Conservation (phyloP, 176 grass and related monocot genomes). For the Saccharum spontaneum region DNA sequence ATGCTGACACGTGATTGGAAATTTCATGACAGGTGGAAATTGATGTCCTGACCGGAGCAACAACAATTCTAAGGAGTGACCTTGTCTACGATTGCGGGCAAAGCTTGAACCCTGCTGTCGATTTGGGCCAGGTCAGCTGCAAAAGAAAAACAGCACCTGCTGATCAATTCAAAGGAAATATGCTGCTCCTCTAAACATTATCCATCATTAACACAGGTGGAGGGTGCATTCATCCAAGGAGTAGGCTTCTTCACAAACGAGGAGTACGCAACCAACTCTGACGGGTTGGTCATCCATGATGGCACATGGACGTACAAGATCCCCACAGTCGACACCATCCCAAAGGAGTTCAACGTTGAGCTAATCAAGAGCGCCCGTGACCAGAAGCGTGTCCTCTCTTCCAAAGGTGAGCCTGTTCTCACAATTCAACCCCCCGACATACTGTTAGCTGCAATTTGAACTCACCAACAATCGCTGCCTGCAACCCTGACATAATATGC, state of each 20-base stretch:
- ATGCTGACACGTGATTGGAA: background rate
- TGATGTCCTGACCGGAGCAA: slow-evolving; percentile 72
- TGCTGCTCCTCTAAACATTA: background rate
- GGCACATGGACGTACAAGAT: slow-evolving; percentile 92
- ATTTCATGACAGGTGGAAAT: slow-evolving; percentile 63
- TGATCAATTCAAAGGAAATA: background rate
- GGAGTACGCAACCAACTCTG: slow-evolving; percentile 64
- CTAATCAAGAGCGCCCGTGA: slow-evolving; percentile 63
- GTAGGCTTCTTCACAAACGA: slow-evolving; percentile 83
- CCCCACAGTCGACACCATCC: slow-evolving; percentile 78
- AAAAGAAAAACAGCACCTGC: background rate
- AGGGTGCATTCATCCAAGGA: slow-evolving; percentile 78
- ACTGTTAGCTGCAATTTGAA: background rate
- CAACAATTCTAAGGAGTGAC: slow-evolving; percentile 70
- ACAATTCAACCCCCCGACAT: background rate
- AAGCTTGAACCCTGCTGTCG: slow-evolving; percentile 83
- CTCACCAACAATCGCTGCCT: background rate
- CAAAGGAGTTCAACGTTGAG: slow-evolving; percentile 79
- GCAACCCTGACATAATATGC: background rate
- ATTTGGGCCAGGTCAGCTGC: slow-evolving; percentile 71
- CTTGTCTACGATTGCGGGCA: slow-evolving; percentile 76
- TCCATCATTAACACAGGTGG: slow-evolving; percentile 35
- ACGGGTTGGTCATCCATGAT: slow-evolving; percentile 65
- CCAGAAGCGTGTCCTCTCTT: slow-evolving; percentile 65
- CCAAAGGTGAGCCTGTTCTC: slow-evolving; percentile 49